Evolutionary conservation across 768 basidiomycete species (phyloP).

Genomic region (Auriculariales sp.): DNA sequence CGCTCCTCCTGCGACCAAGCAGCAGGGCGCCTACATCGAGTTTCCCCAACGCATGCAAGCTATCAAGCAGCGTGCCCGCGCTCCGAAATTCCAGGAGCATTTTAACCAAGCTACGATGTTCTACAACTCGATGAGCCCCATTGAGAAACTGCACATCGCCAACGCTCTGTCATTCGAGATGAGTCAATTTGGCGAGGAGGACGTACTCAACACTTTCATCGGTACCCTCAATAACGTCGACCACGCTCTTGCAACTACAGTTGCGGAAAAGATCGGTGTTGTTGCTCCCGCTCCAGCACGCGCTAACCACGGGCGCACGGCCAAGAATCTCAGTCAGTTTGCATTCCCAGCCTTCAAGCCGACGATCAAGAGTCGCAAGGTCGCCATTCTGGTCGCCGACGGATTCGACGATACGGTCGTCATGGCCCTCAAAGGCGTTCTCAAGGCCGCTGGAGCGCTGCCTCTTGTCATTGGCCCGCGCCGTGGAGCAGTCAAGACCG

Average conservation of each 20-base stretch:
- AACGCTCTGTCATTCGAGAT: conserved; percentile 70
- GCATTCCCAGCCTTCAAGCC: conserved; percentile 39
- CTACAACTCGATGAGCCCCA: conserved; percentile 58
- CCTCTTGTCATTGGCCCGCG: conserved; percentile 52
- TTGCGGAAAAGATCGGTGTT: conserved; percentile 53
- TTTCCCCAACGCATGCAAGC: conserved; percentile 34
- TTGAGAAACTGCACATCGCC: conserved; percentile 62
- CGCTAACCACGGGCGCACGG: conserved; percentile 42
- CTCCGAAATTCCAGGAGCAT: conserved; percentile 57
- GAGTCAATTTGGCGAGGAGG: conserved; percentile 64
- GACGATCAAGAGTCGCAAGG: conserved; percentile 48
- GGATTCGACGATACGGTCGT: conserved; percentile 55
- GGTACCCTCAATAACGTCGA: conserved; percentile 59
- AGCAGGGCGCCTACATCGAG: neutral
- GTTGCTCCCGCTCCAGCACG: conserved; percentile 36
- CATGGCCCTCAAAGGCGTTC: conserved; percentile 36
- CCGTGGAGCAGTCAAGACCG: conserved; percentile 33
- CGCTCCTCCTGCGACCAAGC: neutral
- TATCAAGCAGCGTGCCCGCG: conserved; percentile 30
- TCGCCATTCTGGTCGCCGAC: conserved; percentile 65
- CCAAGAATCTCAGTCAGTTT: conserved; percentile 42
- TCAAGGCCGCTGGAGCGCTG: conserved; percentile 39
- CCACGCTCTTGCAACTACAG: conserved; percentile 50
- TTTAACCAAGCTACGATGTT: conserved; percentile 66
- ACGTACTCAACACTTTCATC: conserved; percentile 55